Base-by-base conservation (phyloP, 106 monocot species). In the Platanthera zijinensis region DNA sequence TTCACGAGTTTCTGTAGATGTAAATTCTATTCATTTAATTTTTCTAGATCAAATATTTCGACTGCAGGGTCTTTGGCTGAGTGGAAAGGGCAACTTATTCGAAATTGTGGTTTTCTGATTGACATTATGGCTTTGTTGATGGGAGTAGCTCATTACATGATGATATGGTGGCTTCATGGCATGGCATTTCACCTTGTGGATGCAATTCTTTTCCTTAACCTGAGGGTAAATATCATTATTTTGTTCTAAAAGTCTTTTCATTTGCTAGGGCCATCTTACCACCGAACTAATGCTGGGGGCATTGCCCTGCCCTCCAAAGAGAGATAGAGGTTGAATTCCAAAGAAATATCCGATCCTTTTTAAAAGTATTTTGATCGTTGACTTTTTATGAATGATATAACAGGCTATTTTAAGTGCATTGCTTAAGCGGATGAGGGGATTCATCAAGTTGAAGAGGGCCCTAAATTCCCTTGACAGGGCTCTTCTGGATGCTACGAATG, bases 121-220 rank as follows among this genome's bases (percentile, higher is more conserved):
- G 97, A 99, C 69, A 83, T 90, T 63, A 81, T 90, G 84, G 76
- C 91, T 28, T 84, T 94, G 52, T 66, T 82, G 49, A 99, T 87
- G 87, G 84, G 86, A 51, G 53, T 94, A 51, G 86, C 92, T 77
- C 97, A 99, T 94, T 94, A 94, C 74, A 67, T 94, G 74, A 84
- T 82, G 72, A 91, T 92, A 47, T 92, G 89, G 88, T 99, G 94
- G 87, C 91, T 99, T 76, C 91, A 87, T 77, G 97, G 97, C 75
- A 88, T 99, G 88, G 75, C 88, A 69, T 89, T 99, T 80, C 97
- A 94, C 84, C 80, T 99, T 71, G 81, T 88, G 17, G 97, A 99
- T 87, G 89, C 84, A 39, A 67, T 99, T 77, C 91, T 99, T 83
- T 84, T 99, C 76, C 67, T 92, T 32, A 92, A 99, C 72, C 80